A percentile compares a stretch with the other conserved stretches of the same genome.
Conservation (phyloP, 1,139 yeast species). For the Sugiyamaella grinbergsii region DNA sequence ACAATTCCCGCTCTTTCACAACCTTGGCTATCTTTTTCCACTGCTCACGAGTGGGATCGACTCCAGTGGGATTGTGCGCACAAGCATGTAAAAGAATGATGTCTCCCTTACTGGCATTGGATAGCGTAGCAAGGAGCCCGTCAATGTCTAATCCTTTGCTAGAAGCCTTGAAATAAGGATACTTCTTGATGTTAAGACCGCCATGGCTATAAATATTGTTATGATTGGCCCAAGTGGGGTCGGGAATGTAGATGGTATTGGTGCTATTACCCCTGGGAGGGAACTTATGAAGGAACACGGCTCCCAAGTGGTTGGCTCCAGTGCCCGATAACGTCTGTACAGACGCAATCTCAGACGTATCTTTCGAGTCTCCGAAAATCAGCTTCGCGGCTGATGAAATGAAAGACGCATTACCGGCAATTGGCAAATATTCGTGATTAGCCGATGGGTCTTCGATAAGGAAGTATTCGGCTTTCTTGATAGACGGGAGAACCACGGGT, state of each 20-base stretch:
- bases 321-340: slow-evolving; percentile 93
- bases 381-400: slow-evolving; percentile 75
- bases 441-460: slow-evolving; percentile 58
- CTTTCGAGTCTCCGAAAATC: slow-evolving; percentile 66
- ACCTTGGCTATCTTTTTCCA: slow-evolving; percentile 74
- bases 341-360: slow-evolving; percentile 55
- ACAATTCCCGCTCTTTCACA: slow-evolving; percentile 55
- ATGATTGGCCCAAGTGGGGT: slow-evolving; percentile 98
- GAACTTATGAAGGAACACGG: slow-evolving; percentile 62
- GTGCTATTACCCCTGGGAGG: slow-evolving; percentile 47
- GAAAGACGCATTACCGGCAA: slow-evolving; percentile 74
- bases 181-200: slow-evolving; percentile 63
- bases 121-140: slow-evolving; percentile 41
- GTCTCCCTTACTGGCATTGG: slow-evolving; percentile 40
- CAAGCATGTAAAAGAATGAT: slow-evolving; percentile 84
- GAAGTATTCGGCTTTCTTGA: slow-evolving; percentile 61
- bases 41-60: slow-evolving; percentile 79
- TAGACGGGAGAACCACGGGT: slow-evolving; percentile 89
- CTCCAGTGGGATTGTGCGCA: slow-evolving; percentile 96
- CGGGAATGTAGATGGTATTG: slow-evolving; percentile 68
- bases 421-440: slow-evolving; percentile 91
- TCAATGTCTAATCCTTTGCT: slow-evolving; percentile 64
- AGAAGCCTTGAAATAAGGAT: slow-evolving; percentile 79
- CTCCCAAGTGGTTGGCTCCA: slow-evolving; percentile 91
- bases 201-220: slow-evolving; percentile 70